Evolutionary conservation across 176 grass and related monocot species (phyloP), one percentile per base, ranked within the genome.

Genomic region (Avena insularis): DNA sequence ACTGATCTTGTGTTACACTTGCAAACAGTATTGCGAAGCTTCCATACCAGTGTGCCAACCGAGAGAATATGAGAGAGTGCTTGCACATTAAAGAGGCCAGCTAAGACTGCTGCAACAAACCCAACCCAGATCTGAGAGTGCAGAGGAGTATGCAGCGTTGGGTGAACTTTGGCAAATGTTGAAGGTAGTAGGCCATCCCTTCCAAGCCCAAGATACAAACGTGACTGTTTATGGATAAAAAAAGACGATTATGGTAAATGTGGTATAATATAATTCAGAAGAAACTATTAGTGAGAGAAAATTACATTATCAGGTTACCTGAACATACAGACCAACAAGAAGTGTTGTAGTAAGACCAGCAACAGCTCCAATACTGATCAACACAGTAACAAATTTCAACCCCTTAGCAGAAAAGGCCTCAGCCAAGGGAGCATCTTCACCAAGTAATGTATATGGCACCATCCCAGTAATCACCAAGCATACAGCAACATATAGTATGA

Each of bases 381-480:
- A 82, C 54, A 99, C 80, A 43, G 90, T 91, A 76, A 99, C 77
- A 81, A 94, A 94, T 86, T 99, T 94, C 77, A 99, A 40, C 8
- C 94, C 97, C 86, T 99, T 96, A 15, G 90, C 90, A 78, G 85
- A 84, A 91, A 99, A 99, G 90, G 97, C 97, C 84, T 99, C 94
- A 83, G 94, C 94, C 82, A 99, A 73, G 85, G 97, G 97, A 81
- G 97, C 92, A 85, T 96, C 97, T 77, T 92, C 81, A 79, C 89
- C 92, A 66, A 99, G 97, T 79, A 79, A 89, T 79, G 87, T 85
- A 61, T 99, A 99, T 81, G 97, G 97, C 23, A 99, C 89, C 97
- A 99, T 99, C 84, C 94, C 97, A 78, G 97, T 99, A 90, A 99
- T 87, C 64, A 99, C 97, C 87, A 99, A 89, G 53, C 97, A 99